Evolutionary conservation across 306 rosid genomes (phyloP), one percentile per base, ranked within the genome.

Genomic region (Quercus robur): DNA sequence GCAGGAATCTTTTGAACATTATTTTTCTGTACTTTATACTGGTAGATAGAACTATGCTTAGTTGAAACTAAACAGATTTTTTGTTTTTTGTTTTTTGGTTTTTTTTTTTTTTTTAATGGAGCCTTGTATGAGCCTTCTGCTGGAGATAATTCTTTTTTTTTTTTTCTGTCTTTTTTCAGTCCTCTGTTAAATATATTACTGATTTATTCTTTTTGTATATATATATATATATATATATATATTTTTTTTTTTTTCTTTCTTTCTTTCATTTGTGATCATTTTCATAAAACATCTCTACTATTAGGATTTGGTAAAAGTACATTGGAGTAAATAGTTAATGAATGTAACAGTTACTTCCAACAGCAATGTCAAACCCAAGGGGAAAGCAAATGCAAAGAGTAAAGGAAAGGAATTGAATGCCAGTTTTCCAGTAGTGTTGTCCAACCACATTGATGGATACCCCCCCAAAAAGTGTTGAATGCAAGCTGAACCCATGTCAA

Each of bases 1-100:
- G 56, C 77, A 41, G 84, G 81, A 73, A 86, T 35, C 21, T 79
- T 14, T 20, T 81, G 55, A 74, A n/a, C 31, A 70, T 58, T 38
- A 7, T 38, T 38, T 44, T 85, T 76, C 49, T 64, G 56, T 20
- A 75, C 20, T 69, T 75, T 62, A 71, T 63, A 35, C 26, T 20
- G 31, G 83, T 70, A 56, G 88, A 77, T 88, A 88, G 87, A 77
- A 38, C 62, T 38, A 84, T 81, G 66, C 52, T 64, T 72, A 86
- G 85, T 55, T 70, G 73, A 83, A 71, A 76, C 69, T 46, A 19
- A 44, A n/a, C 64, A 33, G 38, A 71, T 18, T 21, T 26, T 75
- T 75, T 30, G 55, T 69, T 69, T 69, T 4, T 61, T 8, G 1
- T 75, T 57, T 23, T 59, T 6, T 17, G 19, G 20, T 19, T 17